Evolutionary conservation across 1,139 yeast genomes (phyloP), one percentile per base, ranked within the genome.

Genomic region (Suzukiozyma palmioleophila): DNA sequence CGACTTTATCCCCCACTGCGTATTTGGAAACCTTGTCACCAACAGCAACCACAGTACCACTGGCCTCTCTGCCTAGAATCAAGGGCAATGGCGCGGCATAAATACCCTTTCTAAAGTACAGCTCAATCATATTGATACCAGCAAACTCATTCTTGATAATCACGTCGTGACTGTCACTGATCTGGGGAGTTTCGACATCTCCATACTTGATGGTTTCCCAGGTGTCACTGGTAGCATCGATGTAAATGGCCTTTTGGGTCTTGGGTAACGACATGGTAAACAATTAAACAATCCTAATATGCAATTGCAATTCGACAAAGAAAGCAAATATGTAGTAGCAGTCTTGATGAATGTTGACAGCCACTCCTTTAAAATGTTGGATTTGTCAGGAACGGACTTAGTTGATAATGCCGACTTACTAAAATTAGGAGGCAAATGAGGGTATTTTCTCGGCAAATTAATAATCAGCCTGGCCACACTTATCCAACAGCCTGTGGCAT

Each of bases 81-180:
- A 68, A 69, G 0, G 97, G 97, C 35, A 67, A 59, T 28, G 59
- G 50, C 2, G 69, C 55, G 3, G 86, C 83, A 54, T 88, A 89
- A 6, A 82, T 53, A 2, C 96, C 96, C 39, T 66, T 74, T 54
- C 97, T 75, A 66, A 84, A 86, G 62, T 89, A 89, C 3, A 80
- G 71, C 52, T 89, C 96, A 48, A 88, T 84, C 66, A 78, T 85
- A 53, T 89, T 89, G 52, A 89, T 66, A 16, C 97, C 97, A 5
- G 88, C 73, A 50, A 76, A 88, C 41, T 67, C 69, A 63, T 84
- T 84, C 59, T 84, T 83, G 53, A 89, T 69, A 38, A 89, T 67
- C 8, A 89, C 59, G 48, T 87, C 86, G 38, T 64, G 61, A 8
- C 66, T 57, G 2, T 66, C 69, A 1, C 64, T 55, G 42, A 84